A percentile compares a stretch with the other conserved stretches of the same genome.
Evolutionary conservation across 2,329 filamentous ascomycete genomes (phyloP).

Genomic region (Fusarium sp.): DNA sequence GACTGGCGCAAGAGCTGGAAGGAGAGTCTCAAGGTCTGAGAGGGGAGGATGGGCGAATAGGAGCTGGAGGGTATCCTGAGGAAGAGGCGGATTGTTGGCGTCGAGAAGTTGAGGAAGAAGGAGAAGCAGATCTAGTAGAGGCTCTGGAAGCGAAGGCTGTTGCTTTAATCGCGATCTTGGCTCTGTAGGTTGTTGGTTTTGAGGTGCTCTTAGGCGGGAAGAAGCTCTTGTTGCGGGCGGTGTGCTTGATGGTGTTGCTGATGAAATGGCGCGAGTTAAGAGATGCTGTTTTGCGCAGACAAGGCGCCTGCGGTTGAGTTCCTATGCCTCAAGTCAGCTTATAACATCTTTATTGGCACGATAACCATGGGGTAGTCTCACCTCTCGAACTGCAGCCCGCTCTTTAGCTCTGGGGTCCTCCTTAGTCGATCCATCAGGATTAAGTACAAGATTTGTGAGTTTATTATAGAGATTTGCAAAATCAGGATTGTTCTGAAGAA

Average conservation of each 20-base stretch:
- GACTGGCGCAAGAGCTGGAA: conserved; percentile 57
- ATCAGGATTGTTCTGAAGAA: conserved; percentile 65
- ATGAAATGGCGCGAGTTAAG: conserved; percentile 58
- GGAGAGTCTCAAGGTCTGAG: conserved; percentile 54
- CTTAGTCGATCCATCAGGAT: conserved; percentile 65
- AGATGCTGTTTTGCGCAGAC: conserved; percentile 59
- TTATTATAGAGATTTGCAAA: conserved; percentile 67
- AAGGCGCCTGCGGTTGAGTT: conserved; percentile 59
- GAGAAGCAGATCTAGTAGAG: conserved; percentile 62
- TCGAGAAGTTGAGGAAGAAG: conserved; percentile 61
- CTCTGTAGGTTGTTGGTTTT: conserved; percentile 29
- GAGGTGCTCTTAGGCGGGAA: conserved; percentile 35
- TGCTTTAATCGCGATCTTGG: conserved; percentile 30
- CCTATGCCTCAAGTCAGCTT: conserved; percentile 45
- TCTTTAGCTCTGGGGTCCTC: conserved; percentile 59
- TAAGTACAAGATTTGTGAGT: conserved; percentile 62
- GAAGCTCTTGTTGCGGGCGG: conserved; percentile 36
- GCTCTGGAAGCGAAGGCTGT: conserved; percentile 47
- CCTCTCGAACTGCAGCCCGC: conserved; percentile 58
- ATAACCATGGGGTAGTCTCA: conserved; percentile 41
- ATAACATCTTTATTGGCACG: not conserved
- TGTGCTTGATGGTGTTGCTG: conserved; percentile 48
- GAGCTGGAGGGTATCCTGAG: conserved; percentile 49
- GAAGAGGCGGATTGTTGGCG: conserved; percentile 44
- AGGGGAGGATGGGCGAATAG: conserved; percentile 62